phyloP scores from a whole-genome alignment of 164 flowering plant genomes.

The Chimonanthus praecox region DNA sequence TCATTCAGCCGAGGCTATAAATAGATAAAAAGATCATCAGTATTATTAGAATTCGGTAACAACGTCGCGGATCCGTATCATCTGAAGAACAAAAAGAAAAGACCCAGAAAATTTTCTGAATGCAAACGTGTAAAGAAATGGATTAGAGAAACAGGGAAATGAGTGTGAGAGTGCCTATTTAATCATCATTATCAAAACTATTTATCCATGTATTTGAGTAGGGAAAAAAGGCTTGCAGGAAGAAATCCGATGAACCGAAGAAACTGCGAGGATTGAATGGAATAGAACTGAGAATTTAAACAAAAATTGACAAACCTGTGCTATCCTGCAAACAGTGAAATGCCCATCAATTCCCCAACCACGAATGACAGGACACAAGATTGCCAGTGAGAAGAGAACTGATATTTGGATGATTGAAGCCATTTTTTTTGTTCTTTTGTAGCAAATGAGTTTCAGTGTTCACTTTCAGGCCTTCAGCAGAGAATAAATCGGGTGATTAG shows the following conservation, averaged over 20 bases:
- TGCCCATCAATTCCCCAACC: constrained; percentile 80
- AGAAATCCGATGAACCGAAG: no score
- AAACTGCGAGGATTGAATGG: no score
- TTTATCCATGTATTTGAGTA: no score
- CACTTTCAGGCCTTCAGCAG: neutral
- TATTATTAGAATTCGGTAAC: no score
- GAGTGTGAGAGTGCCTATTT: neutral
- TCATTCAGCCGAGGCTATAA: constrained; percentile 50
- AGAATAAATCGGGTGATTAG: neutral
- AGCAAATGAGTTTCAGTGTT: no score
- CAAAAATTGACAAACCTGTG: constrained; percentile 40
- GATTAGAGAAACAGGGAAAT: neutral
- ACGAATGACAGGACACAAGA: constrained; percentile 30
- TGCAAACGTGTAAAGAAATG: neutral
- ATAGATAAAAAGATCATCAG: neutral
- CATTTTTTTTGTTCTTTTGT: constrained; percentile 1
- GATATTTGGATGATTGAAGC: neutral
- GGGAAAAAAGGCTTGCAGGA: no score
- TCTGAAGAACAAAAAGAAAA: neutral
- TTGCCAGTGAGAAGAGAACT: constrained; percentile 10
- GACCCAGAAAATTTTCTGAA: neutral
- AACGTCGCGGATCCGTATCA: neutral
- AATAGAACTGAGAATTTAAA: neutral
- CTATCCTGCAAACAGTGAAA: constrained; percentile 47
- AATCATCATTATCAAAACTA: no score